These are phyloP conservation scores for Chrysoporthe puriensis DNA, from an alignment of 2,329 filamentous ascomycete species.

Conservation along the genomic window DNA sequence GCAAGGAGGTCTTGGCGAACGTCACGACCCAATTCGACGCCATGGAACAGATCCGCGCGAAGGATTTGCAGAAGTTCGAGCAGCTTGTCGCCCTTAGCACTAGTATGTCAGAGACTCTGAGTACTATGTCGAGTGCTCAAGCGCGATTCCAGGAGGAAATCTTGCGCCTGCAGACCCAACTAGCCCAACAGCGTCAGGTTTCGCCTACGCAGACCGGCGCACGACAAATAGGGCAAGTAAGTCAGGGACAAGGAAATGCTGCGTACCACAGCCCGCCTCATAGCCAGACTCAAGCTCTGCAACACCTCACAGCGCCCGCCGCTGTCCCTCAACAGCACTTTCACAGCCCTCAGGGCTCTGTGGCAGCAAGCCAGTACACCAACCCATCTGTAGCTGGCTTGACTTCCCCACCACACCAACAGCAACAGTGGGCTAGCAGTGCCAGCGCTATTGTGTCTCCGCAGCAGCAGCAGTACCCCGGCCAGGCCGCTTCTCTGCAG, in stretches of 20 bases:
- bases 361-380: constrained; percentile 22
- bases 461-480: constrained; percentile 20
- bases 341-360: constrained; percentile 20
- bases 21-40: constrained; percentile 55
- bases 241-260: constrained; percentile 25
- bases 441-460: constrained; percentile 19
- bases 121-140: constrained; percentile 70
- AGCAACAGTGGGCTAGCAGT: constrained; percentile 24
- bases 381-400: constrained; percentile 22
- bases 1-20: constrained; percentile 69
- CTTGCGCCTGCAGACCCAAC: constrained; percentile 52
- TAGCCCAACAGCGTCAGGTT: constrained; percentile 34
- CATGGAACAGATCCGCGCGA: constrained; percentile 54
- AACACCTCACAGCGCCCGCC: constrained; percentile 21
- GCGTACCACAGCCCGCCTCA: constrained; percentile 28
- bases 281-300: constrained; percentile 26
- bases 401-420: constrained; percentile 6
- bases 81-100: constrained; percentile 70
- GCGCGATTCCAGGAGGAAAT: constrained; percentile 69
- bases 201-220: constrained; percentile 28
- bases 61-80: constrained; percentile 68
- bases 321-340: constrained; percentile 22
- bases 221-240: constrained; percentile 34
- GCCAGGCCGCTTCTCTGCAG: neutral
- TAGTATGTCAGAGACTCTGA: constrained; percentile 69